These are phyloP conservation scores for Cystobasidium ongulense DNA, from an alignment of 768 basidiomycete genomes.

Conservation along the genomic window DNA sequence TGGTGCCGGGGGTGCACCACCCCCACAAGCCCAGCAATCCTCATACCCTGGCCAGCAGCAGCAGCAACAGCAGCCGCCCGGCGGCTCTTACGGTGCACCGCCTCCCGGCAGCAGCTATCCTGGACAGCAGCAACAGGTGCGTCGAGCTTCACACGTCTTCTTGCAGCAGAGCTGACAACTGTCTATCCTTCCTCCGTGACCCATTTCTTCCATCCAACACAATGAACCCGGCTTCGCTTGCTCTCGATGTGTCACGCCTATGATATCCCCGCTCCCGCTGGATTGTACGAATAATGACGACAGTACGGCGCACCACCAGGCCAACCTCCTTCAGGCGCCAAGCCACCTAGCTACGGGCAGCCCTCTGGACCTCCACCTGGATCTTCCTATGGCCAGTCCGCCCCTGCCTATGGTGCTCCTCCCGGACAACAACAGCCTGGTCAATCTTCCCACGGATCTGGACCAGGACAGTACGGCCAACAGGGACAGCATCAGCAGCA, in stretches of 20 bases:
- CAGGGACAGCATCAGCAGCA: slow-evolving; percentile 20
- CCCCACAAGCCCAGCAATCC: neutral
- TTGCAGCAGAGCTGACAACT: neutral
- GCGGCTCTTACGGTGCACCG: slow-evolving; percentile 26
- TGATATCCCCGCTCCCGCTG: neutral
- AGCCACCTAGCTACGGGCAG: slow-evolving; percentile 1
- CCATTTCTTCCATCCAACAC: too few species aligned
- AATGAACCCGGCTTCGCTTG: neutral
- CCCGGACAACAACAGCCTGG: neutral
- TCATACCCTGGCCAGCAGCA: slow-evolving; percentile 25
- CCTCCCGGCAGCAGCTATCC: slow-evolving; percentile 18
- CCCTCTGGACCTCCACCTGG: neutral
- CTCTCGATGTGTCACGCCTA: neutral
- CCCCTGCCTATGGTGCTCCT: neutral
- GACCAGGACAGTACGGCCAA: slow-evolving; percentile 24
- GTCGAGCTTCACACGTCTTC: neutral
- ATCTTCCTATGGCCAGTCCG: neutral
- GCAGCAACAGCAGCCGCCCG: slow-evolving; percentile 12
- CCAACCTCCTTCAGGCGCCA: neutral
- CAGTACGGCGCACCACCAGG: slow-evolving; percentile 28
- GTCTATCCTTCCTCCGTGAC: too few species aligned
- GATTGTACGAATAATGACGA: neutral
- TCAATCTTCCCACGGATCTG: neutral
- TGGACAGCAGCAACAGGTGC: slow-evolving; percentile 10
- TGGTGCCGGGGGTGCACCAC: slow-evolving; percentile 17